A percentile compares a stretch with the other conserved stretches of the same genome.
phyloP scores from a whole-genome alignment of 768 basidiomycete genomes.

The Mrakia gelida region DNA sequence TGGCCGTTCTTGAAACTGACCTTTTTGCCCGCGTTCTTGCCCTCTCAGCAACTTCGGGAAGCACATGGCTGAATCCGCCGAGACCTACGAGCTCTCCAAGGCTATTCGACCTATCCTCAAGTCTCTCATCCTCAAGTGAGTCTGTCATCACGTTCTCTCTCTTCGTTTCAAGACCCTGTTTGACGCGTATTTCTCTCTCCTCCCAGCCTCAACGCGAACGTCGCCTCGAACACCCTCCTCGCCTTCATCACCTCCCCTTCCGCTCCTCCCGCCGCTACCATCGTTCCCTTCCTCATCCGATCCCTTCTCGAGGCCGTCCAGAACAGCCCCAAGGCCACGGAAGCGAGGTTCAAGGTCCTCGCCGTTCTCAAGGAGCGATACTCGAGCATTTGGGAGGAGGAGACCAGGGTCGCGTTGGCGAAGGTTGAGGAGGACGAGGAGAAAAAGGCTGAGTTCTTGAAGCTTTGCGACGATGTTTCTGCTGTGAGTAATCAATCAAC shows the following conservation, averaged over 20 bases:
- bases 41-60: constrained; percentile 8
- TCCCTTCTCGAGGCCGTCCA: constrained; percentile 14
- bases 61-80: constrained; percentile 19
- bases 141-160: neutral
- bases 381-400: constrained; percentile 26
- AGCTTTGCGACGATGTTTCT: constrained; percentile 19
- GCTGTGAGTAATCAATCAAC: neutral
- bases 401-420: constrained; percentile 14
- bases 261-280: constrained; percentile 6
- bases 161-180: neutral
- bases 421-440: constrained; percentile 24
- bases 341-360: constrained; percentile 3
- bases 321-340: neutral
- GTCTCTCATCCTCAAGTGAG: constrained; percentile 21
- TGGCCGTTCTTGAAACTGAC: neutral
- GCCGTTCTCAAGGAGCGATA: constrained; percentile 25
- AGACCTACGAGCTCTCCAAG: constrained; percentile 22
- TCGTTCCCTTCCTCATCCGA: constrained; percentile 28
- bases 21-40: neutral
- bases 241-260: constrained; percentile 25
- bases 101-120: constrained; percentile 27
- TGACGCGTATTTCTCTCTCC: neutral
- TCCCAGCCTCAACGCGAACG: constrained; percentile 19
- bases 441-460: constrained; percentile 20
- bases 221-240: constrained; percentile 20